Conservation (phyloP, 257 asterid genomes). For the Agastache rugosa region DNA sequence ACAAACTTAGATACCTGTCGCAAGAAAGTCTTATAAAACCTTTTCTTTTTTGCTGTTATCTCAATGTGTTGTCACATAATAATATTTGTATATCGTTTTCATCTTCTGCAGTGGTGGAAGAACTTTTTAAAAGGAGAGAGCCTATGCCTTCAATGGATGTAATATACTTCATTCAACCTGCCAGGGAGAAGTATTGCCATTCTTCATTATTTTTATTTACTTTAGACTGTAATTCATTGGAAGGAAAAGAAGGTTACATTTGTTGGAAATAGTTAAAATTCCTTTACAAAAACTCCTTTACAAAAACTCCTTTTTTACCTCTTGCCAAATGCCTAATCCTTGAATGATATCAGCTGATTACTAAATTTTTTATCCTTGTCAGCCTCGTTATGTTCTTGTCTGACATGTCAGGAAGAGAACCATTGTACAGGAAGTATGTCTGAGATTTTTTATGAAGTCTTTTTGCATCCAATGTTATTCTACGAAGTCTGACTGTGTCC, state of each 20-base stretch:
- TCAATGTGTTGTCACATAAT: conserved; percentile 23
- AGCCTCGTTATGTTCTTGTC: conserved; percentile 96
- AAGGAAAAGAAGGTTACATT: conserved; percentile 17
- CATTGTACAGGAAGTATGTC: conserved; percentile 86
- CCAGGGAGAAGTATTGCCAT: conserved; percentile 81
- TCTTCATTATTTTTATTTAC: conserved; percentile 28
- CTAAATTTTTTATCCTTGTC: conserved; percentile 45
- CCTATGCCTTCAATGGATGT: conserved; percentile 99
- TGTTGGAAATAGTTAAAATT: conserved; percentile 1
- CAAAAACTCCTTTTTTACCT: conserved; percentile 2
- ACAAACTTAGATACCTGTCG: conserved; percentile 9
- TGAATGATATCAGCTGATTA: conserved; percentile 44
- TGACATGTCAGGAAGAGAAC: conserved; percentile 99
- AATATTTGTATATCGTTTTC: conserved; percentile 15
- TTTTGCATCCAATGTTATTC: conserved; percentile 15
- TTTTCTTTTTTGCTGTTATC: background rate
- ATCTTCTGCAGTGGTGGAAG: conserved; percentile 89
- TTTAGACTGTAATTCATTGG: conserved; percentile 11
- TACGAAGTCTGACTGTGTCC: conserved; percentile 31
- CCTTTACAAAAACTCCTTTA: background rate
- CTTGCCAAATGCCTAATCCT: conserved; percentile 1
- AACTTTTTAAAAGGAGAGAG: conserved; percentile 89
- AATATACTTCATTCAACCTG: conserved; percentile 90
- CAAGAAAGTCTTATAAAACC: conserved; percentile 1
- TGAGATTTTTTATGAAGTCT: conserved; percentile 12